A percentile compares a stretch with the other conserved stretches of the same genome.
phyloP scores from a whole-genome alignment of 2,329 filamentous ascomycete species.

The Dendryphion nanum region DNA sequence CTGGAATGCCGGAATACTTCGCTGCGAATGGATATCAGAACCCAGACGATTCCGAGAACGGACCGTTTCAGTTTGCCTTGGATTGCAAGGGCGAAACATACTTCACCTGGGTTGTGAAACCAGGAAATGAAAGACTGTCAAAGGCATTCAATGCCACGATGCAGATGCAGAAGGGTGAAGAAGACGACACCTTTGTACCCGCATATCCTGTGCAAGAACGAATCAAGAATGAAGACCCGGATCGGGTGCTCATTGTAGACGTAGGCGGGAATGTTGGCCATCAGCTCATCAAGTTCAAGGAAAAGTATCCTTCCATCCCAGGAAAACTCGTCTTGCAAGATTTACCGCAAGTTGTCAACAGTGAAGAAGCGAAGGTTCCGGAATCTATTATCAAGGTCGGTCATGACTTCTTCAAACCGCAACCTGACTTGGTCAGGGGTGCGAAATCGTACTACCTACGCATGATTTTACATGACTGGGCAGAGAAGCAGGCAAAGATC shows the following conservation, averaged over 20 bases:
- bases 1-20: not conserved
- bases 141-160: not conserved
- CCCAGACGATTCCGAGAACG: not conserved
- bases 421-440: slow-evolving; percentile 12
- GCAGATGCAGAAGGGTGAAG: not conserved
- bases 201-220: not conserved
- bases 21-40: not conserved
- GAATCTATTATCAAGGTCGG: slow-evolving; percentile 8
- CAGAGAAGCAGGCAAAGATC: not conserved
- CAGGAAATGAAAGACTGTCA: not conserved
- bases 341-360: not conserved
- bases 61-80: not conserved
- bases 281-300: not conserved
- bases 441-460: slow-evolving; percentile 1
- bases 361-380: not conserved
- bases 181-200: not conserved
- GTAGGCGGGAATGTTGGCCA: slow-evolving; percentile 1
- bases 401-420: slow-evolving; percentile 26
- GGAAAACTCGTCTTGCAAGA: slow-evolving; percentile 1
- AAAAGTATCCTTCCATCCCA: not conserved
- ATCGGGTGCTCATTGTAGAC: not conserved
- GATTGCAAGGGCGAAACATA: not conserved
- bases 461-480: not conserved
- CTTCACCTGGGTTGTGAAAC: not conserved
- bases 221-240: not conserved